Evolutionary conservation across 2,329 filamentous ascomycete species (phyloP), one percentile per base, ranked within the genome.

Genomic region (Fusarium metavorans): DNA sequence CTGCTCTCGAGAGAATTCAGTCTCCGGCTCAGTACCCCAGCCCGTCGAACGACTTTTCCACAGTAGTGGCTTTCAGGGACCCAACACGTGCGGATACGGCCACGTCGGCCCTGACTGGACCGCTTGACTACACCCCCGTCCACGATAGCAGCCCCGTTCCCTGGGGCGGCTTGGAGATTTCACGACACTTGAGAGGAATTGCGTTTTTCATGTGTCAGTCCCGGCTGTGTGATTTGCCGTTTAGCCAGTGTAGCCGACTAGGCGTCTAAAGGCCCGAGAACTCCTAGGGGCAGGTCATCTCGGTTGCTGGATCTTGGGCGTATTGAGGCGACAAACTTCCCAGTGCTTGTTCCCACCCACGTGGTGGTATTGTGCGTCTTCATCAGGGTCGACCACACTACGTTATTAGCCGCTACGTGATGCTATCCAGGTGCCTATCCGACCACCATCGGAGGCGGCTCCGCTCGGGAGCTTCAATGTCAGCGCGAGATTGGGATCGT

Each of bases 181-280:
- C 67, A 64, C 50, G 59, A 64, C 61, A 63, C 41, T 64, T 34
- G 64, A 23, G 45, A 57, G 48, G 65, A 65, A 70, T 71, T 73
- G 70, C 70, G 66, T 72, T 57, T 75, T 67, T 67, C 67, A 64
- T 77, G 64, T 78, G 64, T 62, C 73, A 77, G 62, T 74, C 64
- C 60, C 56, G 54, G 61, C 61, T n/a, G 52, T 64, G 60, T 71
- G 35, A 45, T 64, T 67, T 70, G 56, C 58, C 30, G 48, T 52
- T 37, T 66, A 39, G 30, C 50, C 37, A 74, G 67, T 68, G 73
- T 62, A 77, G 67, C 64, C 64, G 73, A 57, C 60, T 48, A 67
- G 62, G 66, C 50, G 37, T 65, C 59, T 68, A 67, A 72, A 77
- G 68, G 74, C 73, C 67, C 61, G 69, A 73, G 69, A 70, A 65